Evolutionary conservation across 169 alveolate genomes (phyloP).

Genomic region (Pseudocohnilembus persalinus): DNA sequence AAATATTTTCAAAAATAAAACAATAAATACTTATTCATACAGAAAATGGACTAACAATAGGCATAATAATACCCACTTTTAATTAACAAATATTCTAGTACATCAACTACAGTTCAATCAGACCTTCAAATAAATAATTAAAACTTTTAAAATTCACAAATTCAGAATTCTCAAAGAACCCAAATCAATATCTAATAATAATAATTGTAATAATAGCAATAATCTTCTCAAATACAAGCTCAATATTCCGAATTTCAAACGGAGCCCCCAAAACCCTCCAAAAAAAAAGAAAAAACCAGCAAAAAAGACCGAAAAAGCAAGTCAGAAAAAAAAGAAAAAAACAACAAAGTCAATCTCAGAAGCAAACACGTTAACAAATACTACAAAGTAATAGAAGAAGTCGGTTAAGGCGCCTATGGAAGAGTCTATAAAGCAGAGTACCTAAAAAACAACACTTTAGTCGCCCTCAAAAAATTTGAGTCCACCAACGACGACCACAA

Average conservation of each 20-base stretch:
- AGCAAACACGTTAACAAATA: slow-evolving; percentile 40
- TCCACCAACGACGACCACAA: slow-evolving; percentile 38
- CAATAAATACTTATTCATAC: too few relatives aligned
- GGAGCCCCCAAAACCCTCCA: neutral
- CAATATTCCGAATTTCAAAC: neutral
- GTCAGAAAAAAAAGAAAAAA: neutral
- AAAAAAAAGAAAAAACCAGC: neutral
- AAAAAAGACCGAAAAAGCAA: neutral
- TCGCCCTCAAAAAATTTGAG: slow-evolving; percentile 43
- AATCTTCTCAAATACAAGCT: neutral
- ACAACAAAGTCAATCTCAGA: slow-evolving; percentile 21
- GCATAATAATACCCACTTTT: too few relatives aligned
- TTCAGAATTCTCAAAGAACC: too few relatives aligned
- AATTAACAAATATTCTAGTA: too few relatives aligned
- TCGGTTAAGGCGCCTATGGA: slow-evolving; percentile 55
- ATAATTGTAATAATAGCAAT: neutral
- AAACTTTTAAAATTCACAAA: too few relatives aligned
- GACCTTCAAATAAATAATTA: too few relatives aligned
- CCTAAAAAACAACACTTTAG: slow-evolving; percentile 33
- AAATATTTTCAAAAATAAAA: too few relatives aligned
- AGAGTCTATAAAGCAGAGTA: slow-evolving; percentile 70
- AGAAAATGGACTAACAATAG: too few relatives aligned
- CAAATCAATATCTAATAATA: neutral
- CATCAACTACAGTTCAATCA: too few relatives aligned
- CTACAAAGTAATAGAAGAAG: slow-evolving; percentile 47